phyloP scores from a whole-genome alignment of 768 basidiomycete genomes.

The Dentipellis fragilis region DNA sequence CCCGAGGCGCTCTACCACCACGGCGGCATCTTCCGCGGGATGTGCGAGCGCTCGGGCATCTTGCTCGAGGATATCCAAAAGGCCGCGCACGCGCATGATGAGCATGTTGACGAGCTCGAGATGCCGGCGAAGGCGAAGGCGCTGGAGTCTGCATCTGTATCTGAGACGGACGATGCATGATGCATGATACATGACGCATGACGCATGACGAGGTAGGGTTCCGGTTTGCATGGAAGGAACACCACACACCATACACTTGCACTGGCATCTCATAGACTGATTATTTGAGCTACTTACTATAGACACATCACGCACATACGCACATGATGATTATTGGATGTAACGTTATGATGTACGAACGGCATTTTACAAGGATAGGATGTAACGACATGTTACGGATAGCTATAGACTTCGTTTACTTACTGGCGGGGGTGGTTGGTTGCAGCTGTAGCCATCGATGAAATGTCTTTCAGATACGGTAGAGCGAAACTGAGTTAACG shows the following conservation, averaged over 20 bases:
- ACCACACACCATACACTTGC: too few species aligned
- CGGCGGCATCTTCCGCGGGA: slow-evolving; percentile 69
- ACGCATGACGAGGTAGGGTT: background rate
- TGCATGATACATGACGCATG: background rate
- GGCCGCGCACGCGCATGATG: slow-evolving; percentile 20
- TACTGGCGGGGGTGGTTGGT: background rate
- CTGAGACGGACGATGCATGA: background rate
- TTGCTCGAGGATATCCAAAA: slow-evolving; percentile 54
- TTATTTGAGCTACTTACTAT: slow-evolving; percentile 4
- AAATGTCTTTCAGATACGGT: too few species aligned
- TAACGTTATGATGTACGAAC: too few species aligned
- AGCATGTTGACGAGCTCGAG: too few species aligned
- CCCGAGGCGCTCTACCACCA: slow-evolving; percentile 48
- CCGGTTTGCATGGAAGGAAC: too few species aligned
- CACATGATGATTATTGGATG: too few species aligned
- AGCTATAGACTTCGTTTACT: background rate
- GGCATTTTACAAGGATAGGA: too few species aligned
- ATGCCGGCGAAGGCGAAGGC: too few species aligned
- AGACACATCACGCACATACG: background rate
- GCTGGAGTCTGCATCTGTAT: too few species aligned
- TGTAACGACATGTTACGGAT: too few species aligned
- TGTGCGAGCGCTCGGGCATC: slow-evolving; percentile 82
- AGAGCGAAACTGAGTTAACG: too few species aligned
- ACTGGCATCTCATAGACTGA: background rate
- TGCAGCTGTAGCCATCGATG: too few species aligned